These are phyloP conservation scores for Mycena sanguinolenta DNA, from an alignment of 768 basidiomycete species.

Conservation along the genomic window DNA sequence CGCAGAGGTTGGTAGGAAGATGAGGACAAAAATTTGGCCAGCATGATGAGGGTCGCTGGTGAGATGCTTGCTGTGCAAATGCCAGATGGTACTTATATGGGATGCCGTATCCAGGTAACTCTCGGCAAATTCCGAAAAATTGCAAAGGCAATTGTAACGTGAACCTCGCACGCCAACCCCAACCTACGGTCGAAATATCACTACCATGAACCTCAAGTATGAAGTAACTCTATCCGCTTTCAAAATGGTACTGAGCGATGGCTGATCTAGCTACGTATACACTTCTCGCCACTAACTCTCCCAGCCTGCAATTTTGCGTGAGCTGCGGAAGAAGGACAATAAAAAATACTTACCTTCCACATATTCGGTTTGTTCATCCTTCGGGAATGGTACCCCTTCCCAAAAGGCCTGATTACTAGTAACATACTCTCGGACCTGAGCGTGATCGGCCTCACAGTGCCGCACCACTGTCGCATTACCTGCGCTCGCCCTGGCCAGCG, in stretches of 20 bases:
- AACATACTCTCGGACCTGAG: not conserved
- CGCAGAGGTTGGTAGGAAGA: not conserved
- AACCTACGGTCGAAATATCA: too few species aligned
- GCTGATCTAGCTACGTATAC: too few species aligned
- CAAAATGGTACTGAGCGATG: too few species aligned
- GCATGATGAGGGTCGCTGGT: not conserved
- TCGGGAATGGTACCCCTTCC: not conserved
- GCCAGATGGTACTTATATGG: too few species aligned
- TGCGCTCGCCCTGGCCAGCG: slow-evolving; percentile 2
- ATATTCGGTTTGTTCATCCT: not conserved
- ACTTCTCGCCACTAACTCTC: too few species aligned
- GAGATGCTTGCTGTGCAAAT: too few species aligned
- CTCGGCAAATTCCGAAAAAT: too few species aligned
- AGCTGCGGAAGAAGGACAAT: not conserved
- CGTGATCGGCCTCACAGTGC: not conserved
- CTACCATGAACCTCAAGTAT: too few species aligned
- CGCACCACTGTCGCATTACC: not conserved
- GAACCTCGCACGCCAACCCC: too few species aligned
- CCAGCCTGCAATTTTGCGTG: not conserved
- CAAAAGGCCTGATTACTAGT: not conserved
- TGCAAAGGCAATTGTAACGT: too few species aligned
- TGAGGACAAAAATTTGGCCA: not conserved
- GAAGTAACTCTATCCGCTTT: too few species aligned
- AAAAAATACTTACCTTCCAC: not conserved
- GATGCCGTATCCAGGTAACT: too few species aligned